Conservation (phyloP, 2,329 filamentous ascomycete genomes). For the Stagonosporopsis rhizophila region DNA sequence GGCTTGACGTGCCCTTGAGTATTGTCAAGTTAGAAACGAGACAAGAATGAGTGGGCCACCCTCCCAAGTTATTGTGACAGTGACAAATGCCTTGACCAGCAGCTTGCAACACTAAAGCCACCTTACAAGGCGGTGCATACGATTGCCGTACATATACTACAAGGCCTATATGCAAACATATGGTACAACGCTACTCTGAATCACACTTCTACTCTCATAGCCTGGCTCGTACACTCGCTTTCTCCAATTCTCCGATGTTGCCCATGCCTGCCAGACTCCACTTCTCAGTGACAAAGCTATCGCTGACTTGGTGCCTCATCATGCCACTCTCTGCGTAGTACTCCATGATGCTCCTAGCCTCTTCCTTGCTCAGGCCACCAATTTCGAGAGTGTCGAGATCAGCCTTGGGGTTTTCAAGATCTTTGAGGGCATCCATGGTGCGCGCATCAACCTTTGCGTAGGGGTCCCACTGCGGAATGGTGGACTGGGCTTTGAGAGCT, state of each 20-base stretch:
- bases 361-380: slow-evolving; percentile 72
- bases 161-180: slow-evolving; percentile 23
- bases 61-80: background rate
- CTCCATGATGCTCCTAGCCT: slow-evolving; percentile 83
- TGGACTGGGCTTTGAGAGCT: slow-evolving; percentile 49
- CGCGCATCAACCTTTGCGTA: slow-evolving; percentile 61
- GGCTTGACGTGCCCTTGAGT: slow-evolving; percentile 76
- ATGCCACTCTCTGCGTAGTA: slow-evolving; percentile 92
- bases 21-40: slow-evolving; percentile 50
- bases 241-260: slow-evolving; percentile 85
- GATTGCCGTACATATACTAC: slow-evolving; percentile 31
- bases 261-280: slow-evolving; percentile 85
- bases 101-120: background rate
- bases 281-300: slow-evolving; percentile 76
- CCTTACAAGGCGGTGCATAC: slow-evolving; percentile 8
- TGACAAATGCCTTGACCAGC: background rate
- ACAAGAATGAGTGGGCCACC: background rate
- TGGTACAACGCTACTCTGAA: slow-evolving; percentile 21
- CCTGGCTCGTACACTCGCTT: slow-evolving; percentile 58
- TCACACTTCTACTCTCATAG: slow-evolving; percentile 25
- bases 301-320: slow-evolving; percentile 72
- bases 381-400: slow-evolving; percentile 61
- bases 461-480: slow-evolving; percentile 56
- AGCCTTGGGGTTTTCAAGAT: slow-evolving; percentile 45
- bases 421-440: slow-evolving; percentile 56